These are phyloP conservation scores for Xylaria digitata DNA, from an alignment of 2,329 filamentous ascomycete species.

Conservation along the genomic window DNA sequence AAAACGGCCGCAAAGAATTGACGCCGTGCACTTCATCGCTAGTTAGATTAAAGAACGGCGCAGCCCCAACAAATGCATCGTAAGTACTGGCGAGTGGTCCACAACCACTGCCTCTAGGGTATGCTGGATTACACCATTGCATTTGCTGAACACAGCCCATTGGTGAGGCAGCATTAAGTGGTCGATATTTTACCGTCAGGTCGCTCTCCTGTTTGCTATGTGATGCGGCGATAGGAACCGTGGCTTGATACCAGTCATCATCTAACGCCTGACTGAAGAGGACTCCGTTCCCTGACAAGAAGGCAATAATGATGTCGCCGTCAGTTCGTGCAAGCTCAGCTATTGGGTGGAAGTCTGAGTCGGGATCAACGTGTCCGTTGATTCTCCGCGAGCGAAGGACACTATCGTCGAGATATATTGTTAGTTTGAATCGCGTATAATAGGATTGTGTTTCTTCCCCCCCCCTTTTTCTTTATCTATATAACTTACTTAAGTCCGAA, in stretches of 20 bases:
- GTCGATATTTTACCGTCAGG: slow-evolving; percentile 4
- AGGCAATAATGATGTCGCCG: slow-evolving; percentile 23
- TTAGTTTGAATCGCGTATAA: too few species aligned
- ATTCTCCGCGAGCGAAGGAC: too few species aligned
- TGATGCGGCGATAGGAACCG: too few species aligned
- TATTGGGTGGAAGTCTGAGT: too few species aligned
- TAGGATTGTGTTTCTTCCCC: too few species aligned
- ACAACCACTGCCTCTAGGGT: slow-evolving; percentile 27
- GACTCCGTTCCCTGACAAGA: slow-evolving; percentile 39
- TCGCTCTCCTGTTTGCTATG: too few species aligned
- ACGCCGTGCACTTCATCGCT: background rate
- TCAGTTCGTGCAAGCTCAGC: slow-evolving; percentile 1
- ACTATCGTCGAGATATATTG: too few species aligned
- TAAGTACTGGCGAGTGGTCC: slow-evolving; percentile 26
- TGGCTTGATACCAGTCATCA: slow-evolving; percentile 41
- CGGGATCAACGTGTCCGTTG: too few species aligned
- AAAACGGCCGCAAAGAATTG: too few species aligned
- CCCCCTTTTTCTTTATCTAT: too few species aligned
- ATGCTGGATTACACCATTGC: slow-evolving; percentile 38
- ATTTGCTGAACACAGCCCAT: slow-evolving; percentile 34
- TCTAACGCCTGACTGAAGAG: slow-evolving; percentile 17
- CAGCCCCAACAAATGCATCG: slow-evolving; percentile 30
- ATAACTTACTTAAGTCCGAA: too few species aligned
- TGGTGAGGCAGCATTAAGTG: slow-evolving; percentile 33
- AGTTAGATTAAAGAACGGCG: slow-evolving; percentile 33